Evolutionary conservation across 352 stramenopile species (phyloP), one percentile per base, ranked within the genome.

Genomic region (Thalassiosira livingstoniorum): DNA sequence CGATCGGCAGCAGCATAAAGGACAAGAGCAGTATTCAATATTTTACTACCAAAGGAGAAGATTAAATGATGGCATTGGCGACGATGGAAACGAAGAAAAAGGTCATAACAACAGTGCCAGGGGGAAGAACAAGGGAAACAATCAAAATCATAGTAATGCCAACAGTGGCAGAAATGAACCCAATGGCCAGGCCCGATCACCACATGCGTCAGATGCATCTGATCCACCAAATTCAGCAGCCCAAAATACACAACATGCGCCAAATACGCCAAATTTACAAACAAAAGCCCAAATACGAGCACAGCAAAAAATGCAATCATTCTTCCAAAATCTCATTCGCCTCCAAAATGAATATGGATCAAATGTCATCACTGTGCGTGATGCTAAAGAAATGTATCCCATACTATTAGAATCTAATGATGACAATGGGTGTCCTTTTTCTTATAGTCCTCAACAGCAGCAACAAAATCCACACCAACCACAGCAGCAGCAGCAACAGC

Each of bases 381-480:
- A 78, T 71, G 70, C 70, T 54, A 45, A 58, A 0, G 70, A 70
- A 15, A 11, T 53, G 5, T 71, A 65, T 67, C 60, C 70, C 11
- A 71, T 78, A 31, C 57, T 77, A 35, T 29, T 21, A 31, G 21
- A 69, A 23, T 66, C 54, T 7, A 21, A 37, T 5, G n/a, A 4
- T 53, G 11, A 31, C 5, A 43, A 58, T 42, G 42, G 39, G 57
- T 68, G 66, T 55, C 66, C 66, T n/a, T 75, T 75, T 23, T 1
- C 13, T n/a, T 75, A 75, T 53, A 34, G 32, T 31, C 54, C 23
- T 2, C n/a, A 11, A 7, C 25, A 21, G 4, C 5, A 2, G 57
- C 27, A 65, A 42, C 13, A 21, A 62, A 62, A 32, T 62, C 27
- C 47, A 15, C 27, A 15, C 47, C 10, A 58, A 58, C 27, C 4